Base-by-base conservation (phyloP, 2,329 filamentous ascomycete species). In the Dothistroma pini region DNA sequence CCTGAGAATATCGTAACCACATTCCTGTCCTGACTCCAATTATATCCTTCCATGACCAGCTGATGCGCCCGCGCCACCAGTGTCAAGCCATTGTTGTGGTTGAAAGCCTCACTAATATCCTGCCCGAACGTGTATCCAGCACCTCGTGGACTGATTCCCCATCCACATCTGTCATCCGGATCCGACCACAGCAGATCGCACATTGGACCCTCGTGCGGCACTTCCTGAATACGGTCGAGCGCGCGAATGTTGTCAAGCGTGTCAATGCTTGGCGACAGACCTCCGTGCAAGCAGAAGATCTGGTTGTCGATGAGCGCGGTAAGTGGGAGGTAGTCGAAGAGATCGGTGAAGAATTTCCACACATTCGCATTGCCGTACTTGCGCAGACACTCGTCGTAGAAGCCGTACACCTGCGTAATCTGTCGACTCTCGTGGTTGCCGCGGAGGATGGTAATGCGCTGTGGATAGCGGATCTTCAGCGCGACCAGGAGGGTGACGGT, bases 321-420 rank as follows among this genome's bases (percentile, higher is more conserved):
- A 69, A 99, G 86, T 68, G 95, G 93, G 44, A 99, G 90, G 81
- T 95, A 99, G 80, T 99, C 95, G 80, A 99, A 99, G 58, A 99
- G 88, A 77, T 99, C 93, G 74, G 93, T 97, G 77, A 96, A 99
- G 76, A 91, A 97, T 82, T 97, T 97, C 95, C 95, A 99, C 66
- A 99, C 95, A 71, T 96, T 97, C 65, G 95, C 93, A 74, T 97
- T 97, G 77, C 95, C 95, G 76, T 99, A 99, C 81, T 99, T 99
- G 76, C 93, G 90, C 71, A 97, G 86, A 76, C 95, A 99, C 78
- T 99, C 95, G 77, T 97, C 95, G 81, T 99, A 99, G 81, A 99
- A 99, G 65, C 95, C 95, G 76, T 99, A 99, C 62, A 99, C 95
- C 78, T 97, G 93, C 51, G 95, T 99, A 77, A 99, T 99, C 80